These are phyloP conservation scores for Penicillium argentinense DNA, from an alignment of 495 filamentous ascomycete genomes.

Conservation along the genomic window DNA sequence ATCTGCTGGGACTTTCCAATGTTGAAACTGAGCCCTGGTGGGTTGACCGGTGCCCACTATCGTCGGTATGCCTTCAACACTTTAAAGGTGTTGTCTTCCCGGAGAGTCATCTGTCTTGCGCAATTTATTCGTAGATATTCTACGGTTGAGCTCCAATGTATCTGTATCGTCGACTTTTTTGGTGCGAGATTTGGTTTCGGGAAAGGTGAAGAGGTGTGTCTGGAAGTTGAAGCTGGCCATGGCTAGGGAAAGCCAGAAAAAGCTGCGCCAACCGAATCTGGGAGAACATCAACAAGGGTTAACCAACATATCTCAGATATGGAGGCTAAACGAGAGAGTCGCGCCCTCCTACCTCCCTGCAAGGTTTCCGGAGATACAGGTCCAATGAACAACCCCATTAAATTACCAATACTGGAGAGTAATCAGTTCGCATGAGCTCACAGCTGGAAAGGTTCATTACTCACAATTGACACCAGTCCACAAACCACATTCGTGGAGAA, in stretches of 20 bases:
- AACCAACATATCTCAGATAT: too few species aligned
- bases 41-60: constrained; percentile 38
- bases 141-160: background rate
- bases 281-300: too few species aligned
- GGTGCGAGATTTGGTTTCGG: constrained; percentile 53
- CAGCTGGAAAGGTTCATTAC: constrained; percentile 6
- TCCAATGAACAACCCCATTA: constrained; percentile 41
- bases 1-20: constrained; percentile 41
- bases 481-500: constrained; percentile 60
- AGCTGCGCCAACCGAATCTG: constrained; percentile 48
- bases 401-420: constrained; percentile 29
- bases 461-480: constrained; percentile 61
- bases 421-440: background rate
- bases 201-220: constrained; percentile 49
- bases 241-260: constrained; percentile 52
- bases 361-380: constrained; percentile 55
- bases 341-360: constrained; percentile 36
- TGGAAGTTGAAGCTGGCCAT: constrained; percentile 41
- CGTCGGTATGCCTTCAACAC: constrained; percentile 18
- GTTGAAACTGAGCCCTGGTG: constrained; percentile 41
- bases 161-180: background rate
- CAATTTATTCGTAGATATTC: background rate
- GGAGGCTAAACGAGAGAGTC: constrained; percentile 7
- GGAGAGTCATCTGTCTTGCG: background rate
- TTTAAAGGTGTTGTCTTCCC: background rate